Evolutionary conservation across 83 land plant species (phyloP).

Genomic region (Thuja plicata): DNA sequence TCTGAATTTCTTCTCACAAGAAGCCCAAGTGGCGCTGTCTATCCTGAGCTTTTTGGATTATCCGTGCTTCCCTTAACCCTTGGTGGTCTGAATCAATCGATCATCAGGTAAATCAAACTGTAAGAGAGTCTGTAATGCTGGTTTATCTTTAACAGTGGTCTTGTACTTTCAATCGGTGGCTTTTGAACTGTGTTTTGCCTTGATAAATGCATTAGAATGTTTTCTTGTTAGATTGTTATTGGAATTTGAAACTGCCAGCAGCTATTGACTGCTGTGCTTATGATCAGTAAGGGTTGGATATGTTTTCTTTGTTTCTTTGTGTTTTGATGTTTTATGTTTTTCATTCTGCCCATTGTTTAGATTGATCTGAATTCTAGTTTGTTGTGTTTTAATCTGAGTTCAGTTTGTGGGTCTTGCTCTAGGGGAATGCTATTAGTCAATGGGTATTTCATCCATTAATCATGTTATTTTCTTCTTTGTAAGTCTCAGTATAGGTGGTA

Average conservation of each 20-base stretch:
- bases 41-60: slow-evolving; percentile 10
- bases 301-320: neutral
- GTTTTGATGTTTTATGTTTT: neutral
- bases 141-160: neutral
- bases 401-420: neutral
- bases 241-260: too few relatives aligned
- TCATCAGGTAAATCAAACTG: neutral
- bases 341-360: neutral
- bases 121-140: neutral
- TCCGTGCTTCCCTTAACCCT: neutral
- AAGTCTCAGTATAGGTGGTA: neutral
- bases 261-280: too few relatives aligned
- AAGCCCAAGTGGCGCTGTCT: slow-evolving; percentile 3
- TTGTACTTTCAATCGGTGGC: neutral
- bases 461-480: neutral
- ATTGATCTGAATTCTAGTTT: neutral
- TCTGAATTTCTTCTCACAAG: neutral
- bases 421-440: neutral
- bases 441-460: neutral
- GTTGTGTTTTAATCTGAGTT: neutral
- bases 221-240: too few relatives aligned
- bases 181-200: too few relatives aligned
- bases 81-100: neutral
- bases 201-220: too few relatives aligned
- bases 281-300: neutral